A percentile compares a stretch with the other conserved stretches of the same genome.
Conservation (phyloP, 352 stramenopile species). For the Globisporangium nunn region DNA sequence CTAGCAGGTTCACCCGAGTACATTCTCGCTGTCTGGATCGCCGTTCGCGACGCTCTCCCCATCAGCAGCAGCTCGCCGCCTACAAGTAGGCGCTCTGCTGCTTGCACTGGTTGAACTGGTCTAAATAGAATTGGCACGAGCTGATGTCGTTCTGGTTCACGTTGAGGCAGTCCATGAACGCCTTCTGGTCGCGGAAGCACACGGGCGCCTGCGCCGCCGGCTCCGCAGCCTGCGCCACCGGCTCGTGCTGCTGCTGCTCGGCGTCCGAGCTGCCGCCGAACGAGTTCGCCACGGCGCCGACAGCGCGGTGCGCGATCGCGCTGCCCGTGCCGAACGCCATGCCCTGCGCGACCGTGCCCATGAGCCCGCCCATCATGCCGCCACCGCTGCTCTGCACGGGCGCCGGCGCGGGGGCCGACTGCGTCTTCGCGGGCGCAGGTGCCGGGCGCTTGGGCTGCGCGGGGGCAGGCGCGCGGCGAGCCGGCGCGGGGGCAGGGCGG, state of each 20-base stretch:
- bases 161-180: conserved; percentile 83
- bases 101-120: conserved; percentile 86
- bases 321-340: conserved; percentile 98
- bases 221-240: conserved; percentile 27
- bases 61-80: background rate
- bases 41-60: background rate
- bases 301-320: conserved; percentile 92
- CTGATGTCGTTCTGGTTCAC: conserved; percentile 83
- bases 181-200: conserved; percentile 72
- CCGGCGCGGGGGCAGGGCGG: conserved; percentile 33
- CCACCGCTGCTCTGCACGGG: conserved; percentile 44
- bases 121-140: conserved; percentile 85
- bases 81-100: conserved; percentile 68
- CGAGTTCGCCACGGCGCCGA: conserved; percentile 69
- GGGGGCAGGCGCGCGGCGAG: conserved; percentile 29
- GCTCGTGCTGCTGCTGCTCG: conserved; percentile 13
- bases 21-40: background rate
- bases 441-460: conserved; percentile 22
- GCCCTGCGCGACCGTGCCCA: conserved; percentile 93
- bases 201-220: conserved; percentile 33
- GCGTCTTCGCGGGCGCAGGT: conserved; percentile 43
- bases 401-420: conserved; percentile 43
- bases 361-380: conserved; percentile 93
- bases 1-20: background rate
- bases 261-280: conserved; percentile 49